A percentile compares a stretch with the other conserved stretches of the same genome.
phyloP scores from a whole-genome alignment of 1,139 yeast species.

The Zygosaccharomyces pseudobailii region DNA sequence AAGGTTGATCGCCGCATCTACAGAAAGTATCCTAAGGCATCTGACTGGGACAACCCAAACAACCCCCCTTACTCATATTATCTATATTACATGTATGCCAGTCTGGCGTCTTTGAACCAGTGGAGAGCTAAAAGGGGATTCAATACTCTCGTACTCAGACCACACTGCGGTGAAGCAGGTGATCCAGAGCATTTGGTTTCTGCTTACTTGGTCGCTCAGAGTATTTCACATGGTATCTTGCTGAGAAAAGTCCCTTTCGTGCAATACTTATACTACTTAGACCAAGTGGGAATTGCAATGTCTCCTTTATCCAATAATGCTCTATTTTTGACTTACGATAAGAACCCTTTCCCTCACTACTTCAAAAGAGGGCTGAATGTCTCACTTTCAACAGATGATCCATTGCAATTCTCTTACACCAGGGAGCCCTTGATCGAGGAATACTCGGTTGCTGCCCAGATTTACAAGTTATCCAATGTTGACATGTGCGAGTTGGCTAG shows the following conservation, averaged over 20 bases:
- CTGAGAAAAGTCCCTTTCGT: conserved; percentile 90
- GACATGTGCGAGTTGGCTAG: conserved; percentile 92
- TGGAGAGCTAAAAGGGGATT: conserved; percentile 70
- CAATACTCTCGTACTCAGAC: conserved; percentile 88
- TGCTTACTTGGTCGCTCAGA: conserved; percentile 84
- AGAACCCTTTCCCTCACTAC: conserved; percentile 84
- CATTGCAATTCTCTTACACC: conserved; percentile 89
- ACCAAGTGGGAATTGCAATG: conserved; percentile 98
- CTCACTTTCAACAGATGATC: conserved; percentile 91
- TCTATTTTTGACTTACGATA: conserved; percentile 87
- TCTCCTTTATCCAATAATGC: conserved; percentile 97
- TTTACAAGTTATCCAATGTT: conserved; percentile 85
- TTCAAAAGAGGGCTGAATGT: conserved; percentile 92
- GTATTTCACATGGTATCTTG: conserved; percentile 92
- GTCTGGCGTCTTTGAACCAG: conserved; percentile 77
- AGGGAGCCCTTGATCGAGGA: conserved; percentile 98
- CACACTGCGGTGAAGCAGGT: conserved; percentile 99
- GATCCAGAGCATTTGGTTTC: conserved; percentile 95
- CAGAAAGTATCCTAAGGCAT: conserved; percentile 76
- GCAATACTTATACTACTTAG: conserved; percentile 87
- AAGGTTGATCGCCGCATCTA: conserved; percentile 79
- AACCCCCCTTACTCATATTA: conserved; percentile 99
- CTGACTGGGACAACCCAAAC: conserved; percentile 66
- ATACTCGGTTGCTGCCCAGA: conserved; percentile 96
- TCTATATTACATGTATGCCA: conserved; percentile 81